phyloP scores from a whole-genome alignment of 768 basidiomycete species.

The Hemileccinum impolitum region DNA sequence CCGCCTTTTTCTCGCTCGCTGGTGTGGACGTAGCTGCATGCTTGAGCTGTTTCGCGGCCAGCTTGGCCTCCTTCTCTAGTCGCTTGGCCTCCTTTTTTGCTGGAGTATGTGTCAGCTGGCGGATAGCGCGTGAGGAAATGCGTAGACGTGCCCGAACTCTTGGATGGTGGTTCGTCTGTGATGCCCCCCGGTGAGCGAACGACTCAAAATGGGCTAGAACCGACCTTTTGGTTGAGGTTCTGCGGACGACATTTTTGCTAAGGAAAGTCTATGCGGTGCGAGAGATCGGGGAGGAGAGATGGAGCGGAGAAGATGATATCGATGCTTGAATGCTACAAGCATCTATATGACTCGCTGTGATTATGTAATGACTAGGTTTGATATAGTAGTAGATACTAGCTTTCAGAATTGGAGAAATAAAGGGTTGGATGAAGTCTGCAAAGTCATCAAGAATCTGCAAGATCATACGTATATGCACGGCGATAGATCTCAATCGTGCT shows the following conservation, averaged over 20 bases:
- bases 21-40: slow-evolving; percentile 33
- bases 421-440: no score
- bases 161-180: slow-evolving; percentile 26
- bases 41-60: slow-evolving; percentile 61
- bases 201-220: no score
- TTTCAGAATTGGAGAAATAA: no score
- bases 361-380: no score
- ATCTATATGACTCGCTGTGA: not conserved
- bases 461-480: no score
- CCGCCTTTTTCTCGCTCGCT: slow-evolving; percentile 64
- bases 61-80: slow-evolving; percentile 74
- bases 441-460: no score
- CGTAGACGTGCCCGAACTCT: slow-evolving; percentile 37
- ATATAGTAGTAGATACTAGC: no score
- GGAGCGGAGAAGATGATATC: not conserved
- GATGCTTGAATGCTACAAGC: not conserved
- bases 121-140: not conserved
- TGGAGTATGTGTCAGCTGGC: slow-evolving; percentile 24
- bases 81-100: slow-evolving; percentile 87
- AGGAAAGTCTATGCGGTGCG: not conserved
- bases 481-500: no score
- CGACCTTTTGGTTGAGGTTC: not conserved
- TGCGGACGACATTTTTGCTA: slow-evolving; percentile 9
- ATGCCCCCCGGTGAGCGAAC: not conserved
- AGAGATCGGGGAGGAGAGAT: not conserved